A percentile compares a stretch with the other conserved stretches of the same genome.
phyloP scores from a whole-genome alignment of 1,139 yeast species.

The Zygoascus meyerae region DNA sequence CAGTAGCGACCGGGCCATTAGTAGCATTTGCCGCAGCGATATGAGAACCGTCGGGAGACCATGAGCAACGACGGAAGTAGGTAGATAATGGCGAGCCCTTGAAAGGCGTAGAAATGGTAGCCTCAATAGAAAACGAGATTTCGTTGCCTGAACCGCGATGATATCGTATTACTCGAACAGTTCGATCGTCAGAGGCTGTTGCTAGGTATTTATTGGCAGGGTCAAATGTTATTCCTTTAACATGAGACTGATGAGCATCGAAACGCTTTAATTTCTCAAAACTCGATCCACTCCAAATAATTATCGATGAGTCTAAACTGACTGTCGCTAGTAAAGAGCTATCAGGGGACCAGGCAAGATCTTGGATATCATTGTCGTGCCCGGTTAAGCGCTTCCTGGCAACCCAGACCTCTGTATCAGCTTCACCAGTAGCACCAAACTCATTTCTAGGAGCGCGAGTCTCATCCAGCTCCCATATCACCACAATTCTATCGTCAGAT shows the following conservation, averaged over 20 bases:
- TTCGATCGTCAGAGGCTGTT: slow-evolving; percentile 92
- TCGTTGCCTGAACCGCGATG: slow-evolving; percentile 66
- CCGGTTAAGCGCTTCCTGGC: slow-evolving; percentile 88
- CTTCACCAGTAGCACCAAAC: slow-evolving; percentile 48
- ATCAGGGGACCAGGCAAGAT: slow-evolving; percentile 97
- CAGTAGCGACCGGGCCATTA: slow-evolving; percentile 91
- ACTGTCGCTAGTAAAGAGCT: slow-evolving; percentile 84
- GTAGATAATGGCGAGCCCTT: slow-evolving; percentile 86
- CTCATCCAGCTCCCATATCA: slow-evolving; percentile 91
- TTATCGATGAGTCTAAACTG: slow-evolving; percentile 85
- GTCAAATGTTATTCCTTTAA: slow-evolving; percentile 93
- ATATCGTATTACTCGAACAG: slow-evolving; percentile 80
- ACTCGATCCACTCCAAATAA: slow-evolving; percentile 90
- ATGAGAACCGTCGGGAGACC: slow-evolving; percentile 98
- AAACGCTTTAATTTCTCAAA: slow-evolving; percentile 85
- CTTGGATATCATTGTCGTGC: slow-evolving; percentile 95
- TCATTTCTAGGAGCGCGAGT: slow-evolving; percentile 39
- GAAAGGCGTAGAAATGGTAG: slow-evolving; percentile 77
- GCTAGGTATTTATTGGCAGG: slow-evolving; percentile 98
- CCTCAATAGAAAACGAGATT: slow-evolving; percentile 79
- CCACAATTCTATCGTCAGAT: slow-evolving; percentile 84
- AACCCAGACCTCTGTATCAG: slow-evolving; percentile 87
- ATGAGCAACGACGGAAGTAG: slow-evolving; percentile 83
- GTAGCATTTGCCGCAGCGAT: slow-evolving; percentile 97
- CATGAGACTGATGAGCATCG: slow-evolving; percentile 91